Base-by-base conservation (phyloP, 345 rosid species). In the Turnera subulata region DNA sequence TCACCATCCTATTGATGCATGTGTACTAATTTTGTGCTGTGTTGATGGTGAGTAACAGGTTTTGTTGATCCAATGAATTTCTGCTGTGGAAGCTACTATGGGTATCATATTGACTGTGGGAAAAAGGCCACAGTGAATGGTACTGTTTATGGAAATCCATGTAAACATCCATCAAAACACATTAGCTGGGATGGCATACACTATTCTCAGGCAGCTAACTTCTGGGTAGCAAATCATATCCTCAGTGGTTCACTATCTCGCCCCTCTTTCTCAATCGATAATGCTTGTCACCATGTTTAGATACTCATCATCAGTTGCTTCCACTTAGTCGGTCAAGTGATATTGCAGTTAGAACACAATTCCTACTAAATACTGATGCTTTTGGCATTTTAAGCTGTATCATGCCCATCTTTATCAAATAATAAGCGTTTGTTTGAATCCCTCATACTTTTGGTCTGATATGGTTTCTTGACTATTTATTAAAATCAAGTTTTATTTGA, bases 141-240 rank as follows among this genome's bases (percentile, higher is more conserved):
- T 2, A 56, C 29, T 4, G 35, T 65, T 14, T 26, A 29, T 5
- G 71, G 73, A n/a, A 56, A 74, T 7, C 39, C 75, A 15, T 73
- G 84, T 32, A 67, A 73, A 5, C 12, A 29, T 1, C 79, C 79
- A 0, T 67, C 63, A 0, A 65, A 16, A 46, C 65, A 74, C 9
- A 76, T 71, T 0, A 54, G n/a, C 45, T 79, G 78, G 79, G 78
- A 74, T 44, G 80, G 80, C 46, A 8, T 52, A 54, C 80, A 77
- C 50, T 72, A 56, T 32, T 73, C 81, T 1, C 75, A 79, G 29
- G 80, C 75, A 2, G 79, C 81, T 17, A 68, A 59, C 46, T 5
- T 32, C 25, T 53, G 67, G 59, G 35, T 62, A 35, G 59, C 59
- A 29, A 45, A 46, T 32, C 29, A 18, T 16, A 66, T 66, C 21